A percentile compares a stretch with the other conserved stretches of the same genome.
Conservation (phyloP, 306 rosid genomes). For the Corylus heterophylla region DNA sequence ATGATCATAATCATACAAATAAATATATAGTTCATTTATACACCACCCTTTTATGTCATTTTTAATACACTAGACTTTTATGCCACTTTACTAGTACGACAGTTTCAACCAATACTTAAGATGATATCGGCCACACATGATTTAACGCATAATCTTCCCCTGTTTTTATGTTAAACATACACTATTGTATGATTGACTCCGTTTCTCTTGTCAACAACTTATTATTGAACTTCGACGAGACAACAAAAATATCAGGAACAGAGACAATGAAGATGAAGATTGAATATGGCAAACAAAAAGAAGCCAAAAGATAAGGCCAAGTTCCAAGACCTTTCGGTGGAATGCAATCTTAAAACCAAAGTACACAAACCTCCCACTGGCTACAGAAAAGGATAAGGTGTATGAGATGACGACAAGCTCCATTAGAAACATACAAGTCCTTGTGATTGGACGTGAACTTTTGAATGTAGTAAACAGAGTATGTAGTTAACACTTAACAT, state of each 20-base stretch:
- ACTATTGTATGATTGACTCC: not conserved
- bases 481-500: not conserved
- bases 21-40: no score
- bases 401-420: conserved; percentile 3
- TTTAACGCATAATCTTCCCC: no score
- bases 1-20: no score
- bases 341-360: conserved; percentile 2
- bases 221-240: not conserved
- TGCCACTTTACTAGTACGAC: no score
- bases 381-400: conserved; percentile 32
- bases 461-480: not conserved
- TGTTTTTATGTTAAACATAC: no score
- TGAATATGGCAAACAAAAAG: conserved; percentile 4
- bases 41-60: no score
- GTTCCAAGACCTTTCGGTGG: not conserved
- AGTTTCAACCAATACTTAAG: no score
- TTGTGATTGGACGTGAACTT: not conserved
- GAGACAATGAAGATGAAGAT: not conserved
- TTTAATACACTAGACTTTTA: no score
- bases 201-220: not conserved
- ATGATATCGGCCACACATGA: no score
- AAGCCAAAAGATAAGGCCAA: not conserved
- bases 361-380: conserved; percentile 28
- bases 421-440: not conserved
- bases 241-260: not conserved